phyloP scores from a whole-genome alignment of 2,329 filamentous ascomycete genomes.

The Hymenoscyphus linearis region DNA sequence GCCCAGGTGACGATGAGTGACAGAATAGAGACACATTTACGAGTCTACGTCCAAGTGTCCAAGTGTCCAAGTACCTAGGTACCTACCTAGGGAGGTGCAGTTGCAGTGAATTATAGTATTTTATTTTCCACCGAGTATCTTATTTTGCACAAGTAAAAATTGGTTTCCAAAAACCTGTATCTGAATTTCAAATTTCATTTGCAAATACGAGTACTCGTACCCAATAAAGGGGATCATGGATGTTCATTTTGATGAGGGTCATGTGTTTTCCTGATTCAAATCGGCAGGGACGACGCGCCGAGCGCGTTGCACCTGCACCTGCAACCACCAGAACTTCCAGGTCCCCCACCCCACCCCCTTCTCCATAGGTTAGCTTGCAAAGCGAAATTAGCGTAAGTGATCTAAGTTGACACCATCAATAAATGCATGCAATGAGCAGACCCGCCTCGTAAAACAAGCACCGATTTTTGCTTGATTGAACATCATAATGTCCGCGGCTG shows the following conservation, averaged over 20 bases:
- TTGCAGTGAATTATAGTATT: too few relatives aligned
- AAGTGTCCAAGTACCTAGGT: too few relatives aligned
- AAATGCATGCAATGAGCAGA: background rate
- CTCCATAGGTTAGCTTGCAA: too few relatives aligned
- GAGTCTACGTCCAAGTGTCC: background rate
- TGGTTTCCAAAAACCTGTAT: too few relatives aligned
- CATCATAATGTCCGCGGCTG: background rate
- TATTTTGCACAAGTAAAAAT: too few relatives aligned
- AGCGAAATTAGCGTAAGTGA: background rate
- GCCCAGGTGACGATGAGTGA: constrained; percentile 14
- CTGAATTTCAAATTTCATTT: too few relatives aligned
- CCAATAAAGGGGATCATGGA: too few relatives aligned
- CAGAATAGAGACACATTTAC: constrained; percentile 14
- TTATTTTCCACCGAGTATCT: too few relatives aligned
- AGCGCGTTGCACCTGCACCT: constrained; percentile 1
- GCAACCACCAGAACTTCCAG: too few relatives aligned
- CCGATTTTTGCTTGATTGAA: background rate
- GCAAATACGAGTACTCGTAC: too few relatives aligned
- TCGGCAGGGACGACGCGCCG: background rate
- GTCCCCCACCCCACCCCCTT: too few relatives aligned
- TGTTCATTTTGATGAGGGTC: background rate
- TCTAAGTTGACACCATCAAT: background rate
- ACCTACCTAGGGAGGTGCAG: too few relatives aligned
- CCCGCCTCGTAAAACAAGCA: background rate
- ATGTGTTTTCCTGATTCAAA: constrained; percentile 8